Percentiles rank a stretch among this genome's conserved stretches.
Conservation (phyloP, 768 basidiomycete genomes). For the Xanthoconium stramineum region DNA sequence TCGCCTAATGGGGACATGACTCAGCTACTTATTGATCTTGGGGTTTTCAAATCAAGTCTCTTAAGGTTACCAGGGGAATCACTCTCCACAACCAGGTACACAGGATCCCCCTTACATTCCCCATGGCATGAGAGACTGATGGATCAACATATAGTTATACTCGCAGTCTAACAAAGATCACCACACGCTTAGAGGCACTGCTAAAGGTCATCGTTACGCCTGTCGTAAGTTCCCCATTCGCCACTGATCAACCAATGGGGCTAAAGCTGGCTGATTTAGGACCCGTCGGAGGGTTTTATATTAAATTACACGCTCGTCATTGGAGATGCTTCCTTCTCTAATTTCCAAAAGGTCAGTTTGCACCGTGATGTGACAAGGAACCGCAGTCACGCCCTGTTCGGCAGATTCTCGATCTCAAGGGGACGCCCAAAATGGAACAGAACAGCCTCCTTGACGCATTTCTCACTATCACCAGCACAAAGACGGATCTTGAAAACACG, state of each 20-base stretch:
- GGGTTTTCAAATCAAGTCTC: conserved; percentile 79
- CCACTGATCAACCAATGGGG: not conserved
- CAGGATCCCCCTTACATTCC: not conserved
- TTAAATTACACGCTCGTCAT: conserved; percentile 93
- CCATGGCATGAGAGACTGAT: conserved; percentile 8
- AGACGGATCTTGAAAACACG: conserved; percentile 79
- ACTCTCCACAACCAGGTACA: conserved; percentile 53
- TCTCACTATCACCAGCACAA: conserved; percentile 89
- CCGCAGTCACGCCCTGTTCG: conserved; percentile 9
- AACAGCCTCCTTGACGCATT: conserved; percentile 90
- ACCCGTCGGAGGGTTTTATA: conserved; percentile 92
- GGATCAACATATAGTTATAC: conserved; percentile 57
- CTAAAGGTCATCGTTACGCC: conserved; percentile 96
- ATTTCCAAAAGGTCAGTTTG: conserved; percentile 90
- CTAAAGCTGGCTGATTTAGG: conserved; percentile 41
- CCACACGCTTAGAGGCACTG: conserved; percentile 81
- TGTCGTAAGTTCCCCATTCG: conserved; percentile 50
- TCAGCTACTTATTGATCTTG: conserved; percentile 87
- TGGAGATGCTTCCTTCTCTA: conserved; percentile 91
- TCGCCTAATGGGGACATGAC: conserved; percentile 7
- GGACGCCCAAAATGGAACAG: conserved; percentile 81
- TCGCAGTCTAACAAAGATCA: conserved; percentile 76
- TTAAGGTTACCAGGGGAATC: conserved; percentile 78
- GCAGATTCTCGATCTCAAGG: conserved; percentile 93
- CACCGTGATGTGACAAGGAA: not conserved